These are phyloP conservation scores for Candida succiphila DNA, from an alignment of 805 yeast species.

Conservation along the genomic window DNA sequence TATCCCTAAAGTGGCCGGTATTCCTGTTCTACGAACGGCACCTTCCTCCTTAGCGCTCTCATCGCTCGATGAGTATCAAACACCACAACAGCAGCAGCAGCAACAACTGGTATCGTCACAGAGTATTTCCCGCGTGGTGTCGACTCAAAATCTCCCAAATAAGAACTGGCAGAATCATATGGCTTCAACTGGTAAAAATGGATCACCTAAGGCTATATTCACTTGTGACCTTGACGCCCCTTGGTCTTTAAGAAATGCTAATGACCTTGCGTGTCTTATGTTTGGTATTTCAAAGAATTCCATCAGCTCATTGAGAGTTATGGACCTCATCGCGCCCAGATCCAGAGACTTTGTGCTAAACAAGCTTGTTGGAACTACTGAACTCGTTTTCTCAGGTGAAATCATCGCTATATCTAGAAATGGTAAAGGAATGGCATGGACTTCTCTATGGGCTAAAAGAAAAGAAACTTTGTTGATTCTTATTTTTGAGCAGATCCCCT, in stretches of 20 bases:
- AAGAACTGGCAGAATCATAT: constrained; percentile 37
- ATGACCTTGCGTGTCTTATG: constrained; percentile 80
- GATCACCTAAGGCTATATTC: constrained; percentile 73
- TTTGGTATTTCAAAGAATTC: constrained; percentile 70
- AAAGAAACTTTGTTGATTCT: constrained; percentile 64
- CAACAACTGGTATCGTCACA: constrained; percentile 4
- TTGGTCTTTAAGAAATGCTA: constrained; percentile 75
- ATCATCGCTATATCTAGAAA: constrained; percentile 70
- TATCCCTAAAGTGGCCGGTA: constrained; percentile 12
- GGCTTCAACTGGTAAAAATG: constrained; percentile 57
- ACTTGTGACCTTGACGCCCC: constrained; percentile 70
- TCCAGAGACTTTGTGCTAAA: constrained; percentile 61
- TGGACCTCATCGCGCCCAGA: constrained; percentile 73
- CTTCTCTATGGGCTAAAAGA: constrained; percentile 84
- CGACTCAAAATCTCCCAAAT: neutral
- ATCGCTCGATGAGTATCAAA: constrained; percentile 6
- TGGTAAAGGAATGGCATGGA: constrained; percentile 62
- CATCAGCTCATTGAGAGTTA: constrained; percentile 49
- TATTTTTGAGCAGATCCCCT: constrained; percentile 79
- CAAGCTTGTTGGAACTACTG: constrained; percentile 32
- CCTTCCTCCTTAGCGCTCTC: constrained; percentile 17
- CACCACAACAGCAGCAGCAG: constrained; percentile 6
- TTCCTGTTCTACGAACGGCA: constrained; percentile 14
- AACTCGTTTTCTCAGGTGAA: constrained; percentile 71
- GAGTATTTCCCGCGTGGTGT: too few species aligned